These are phyloP conservation scores for Taphrina pruni DNA, from an alignment of 1,139 yeast genomes.

Conservation along the genomic window DNA sequence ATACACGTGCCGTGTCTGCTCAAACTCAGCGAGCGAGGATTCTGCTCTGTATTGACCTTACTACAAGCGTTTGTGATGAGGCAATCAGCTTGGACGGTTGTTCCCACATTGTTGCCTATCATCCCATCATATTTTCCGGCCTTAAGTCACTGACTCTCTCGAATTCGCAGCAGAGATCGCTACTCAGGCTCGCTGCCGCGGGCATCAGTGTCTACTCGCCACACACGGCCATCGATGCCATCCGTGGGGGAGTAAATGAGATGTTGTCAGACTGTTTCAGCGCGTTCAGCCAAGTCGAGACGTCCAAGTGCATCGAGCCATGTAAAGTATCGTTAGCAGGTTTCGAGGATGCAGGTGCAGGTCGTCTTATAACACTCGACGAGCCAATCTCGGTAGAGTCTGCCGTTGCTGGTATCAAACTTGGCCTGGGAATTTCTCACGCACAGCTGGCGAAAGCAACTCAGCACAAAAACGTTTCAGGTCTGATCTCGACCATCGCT, in stretches of 20 bases:
- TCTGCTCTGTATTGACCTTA: slow-evolving; percentile 81
- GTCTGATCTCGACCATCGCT: slow-evolving; percentile 64
- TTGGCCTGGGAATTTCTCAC: slow-evolving; percentile 59
- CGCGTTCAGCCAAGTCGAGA: slow-evolving; percentile 2
- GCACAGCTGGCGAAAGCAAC: slow-evolving; percentile 69
- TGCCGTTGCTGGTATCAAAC: slow-evolving; percentile 64
- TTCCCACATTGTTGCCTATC: slow-evolving; percentile 75
- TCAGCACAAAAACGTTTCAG: slow-evolving; percentile 50
- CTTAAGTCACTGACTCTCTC: slow-evolving; percentile 70
- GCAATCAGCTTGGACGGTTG: slow-evolving; percentile 60
- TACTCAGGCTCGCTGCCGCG: slow-evolving; percentile 71
- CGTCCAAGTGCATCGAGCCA: slow-evolving; percentile 15
- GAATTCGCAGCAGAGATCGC: slow-evolving; percentile 82
- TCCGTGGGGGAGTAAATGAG: slow-evolving; percentile 88
- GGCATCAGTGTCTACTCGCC: slow-evolving; percentile 91
- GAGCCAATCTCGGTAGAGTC: slow-evolving; percentile 56
- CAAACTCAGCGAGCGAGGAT: slow-evolving; percentile 54
- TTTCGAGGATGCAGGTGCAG: slow-evolving; percentile 75
- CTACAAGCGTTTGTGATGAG: slow-evolving; percentile 82
- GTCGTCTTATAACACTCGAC: slow-evolving; percentile 66
- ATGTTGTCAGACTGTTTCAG: slow-evolving; percentile 62
- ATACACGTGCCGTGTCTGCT: slow-evolving; percentile 43
- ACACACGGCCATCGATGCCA: slow-evolving; percentile 95
- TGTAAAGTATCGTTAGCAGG: slow-evolving; percentile 47
- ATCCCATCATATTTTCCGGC: slow-evolving; percentile 88